Evolutionary conservation across 179 eudicot genomes (phyloP).

Genomic region (Spergularia azorica): DNA sequence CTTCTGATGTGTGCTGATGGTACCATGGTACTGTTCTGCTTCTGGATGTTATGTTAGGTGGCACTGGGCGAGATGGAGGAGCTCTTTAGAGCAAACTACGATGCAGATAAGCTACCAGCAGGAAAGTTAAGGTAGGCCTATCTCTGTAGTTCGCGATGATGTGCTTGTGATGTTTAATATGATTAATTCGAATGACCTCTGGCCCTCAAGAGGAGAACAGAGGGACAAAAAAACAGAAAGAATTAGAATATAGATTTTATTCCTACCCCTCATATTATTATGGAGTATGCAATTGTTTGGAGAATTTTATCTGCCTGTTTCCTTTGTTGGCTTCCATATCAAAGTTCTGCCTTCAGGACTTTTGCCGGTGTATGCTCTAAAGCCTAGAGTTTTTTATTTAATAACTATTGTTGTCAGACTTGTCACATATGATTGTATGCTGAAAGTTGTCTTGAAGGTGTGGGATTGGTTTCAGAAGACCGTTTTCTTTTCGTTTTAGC

Average conservation of each 20-base stretch:
- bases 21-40: background rate
- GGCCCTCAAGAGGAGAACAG: background rate
- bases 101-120: constrained; percentile 87
- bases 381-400: background rate
- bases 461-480: background rate
- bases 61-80: constrained; percentile 97
- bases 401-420: background rate
- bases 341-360: background rate
- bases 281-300: background rate
- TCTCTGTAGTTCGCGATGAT: background rate
- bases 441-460: background rate
- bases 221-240: background rate
- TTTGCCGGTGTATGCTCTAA: background rate
- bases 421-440: background rate
- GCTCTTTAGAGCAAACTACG: constrained; percentile 57
- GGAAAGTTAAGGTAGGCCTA: constrained; percentile 80
- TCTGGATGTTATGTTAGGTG: constrained; percentile 51
- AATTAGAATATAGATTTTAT: too few species aligned
- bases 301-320: background rate
- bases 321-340: background rate
- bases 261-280: too few species aligned
- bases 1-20: background rate
- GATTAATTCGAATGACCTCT: background rate
- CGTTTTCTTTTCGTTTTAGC: too few species aligned
- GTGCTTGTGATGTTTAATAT: constrained; percentile 6